Evolutionary conservation across 495 filamentous ascomycete genomes (phyloP).

Genomic region (Hypoxylon lenormandii): DNA sequence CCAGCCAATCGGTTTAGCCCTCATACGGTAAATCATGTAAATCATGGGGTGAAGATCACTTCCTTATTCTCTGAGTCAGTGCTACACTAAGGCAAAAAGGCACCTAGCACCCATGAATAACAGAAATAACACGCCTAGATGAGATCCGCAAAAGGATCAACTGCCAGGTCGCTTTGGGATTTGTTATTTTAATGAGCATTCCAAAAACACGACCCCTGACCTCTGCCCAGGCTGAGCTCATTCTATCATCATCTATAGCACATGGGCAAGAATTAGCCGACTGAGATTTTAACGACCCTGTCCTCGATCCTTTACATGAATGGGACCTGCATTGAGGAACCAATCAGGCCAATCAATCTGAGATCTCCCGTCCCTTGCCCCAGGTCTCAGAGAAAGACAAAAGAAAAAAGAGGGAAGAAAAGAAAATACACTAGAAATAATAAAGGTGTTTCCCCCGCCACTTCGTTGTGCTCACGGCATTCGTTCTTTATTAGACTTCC

Average conservation of each 20-base stretch:
- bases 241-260: slow-evolving; percentile 4
- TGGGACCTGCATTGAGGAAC: slow-evolving; percentile 31
- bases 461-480: not conserved
- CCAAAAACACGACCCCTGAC: slow-evolving; percentile 28
- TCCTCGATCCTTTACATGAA: slow-evolving; percentile 38
- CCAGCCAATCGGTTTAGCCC: slow-evolving; percentile 33
- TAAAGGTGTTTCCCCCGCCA: not conserved
- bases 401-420: slow-evolving; percentile 16
- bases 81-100: slow-evolving; percentile 24
- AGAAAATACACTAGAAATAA: slow-evolving; percentile 18
- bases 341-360: slow-evolving; percentile 29
- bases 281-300: slow-evolving; percentile 17
- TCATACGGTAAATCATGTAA: slow-evolving; percentile 41
- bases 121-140: not conserved
- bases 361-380: slow-evolving; percentile 19
- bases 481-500: slow-evolving; percentile 13
- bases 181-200: slow-evolving; percentile 37
- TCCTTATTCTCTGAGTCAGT: slow-evolving; percentile 22
- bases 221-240: not conserved
- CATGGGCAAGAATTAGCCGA: slow-evolving; percentile 39
- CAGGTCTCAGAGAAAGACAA: slow-evolving; percentile 16
- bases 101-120: slow-evolving; percentile 8
- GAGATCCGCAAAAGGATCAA: slow-evolving; percentile 33
- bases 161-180: slow-evolving; percentile 31
- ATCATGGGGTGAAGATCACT: slow-evolving; percentile 42